Evolutionary conservation across 768 basidiomycete species (phyloP), one percentile per base, ranked within the genome.

Genomic region (Psilocybe subaeruginosa): DNA sequence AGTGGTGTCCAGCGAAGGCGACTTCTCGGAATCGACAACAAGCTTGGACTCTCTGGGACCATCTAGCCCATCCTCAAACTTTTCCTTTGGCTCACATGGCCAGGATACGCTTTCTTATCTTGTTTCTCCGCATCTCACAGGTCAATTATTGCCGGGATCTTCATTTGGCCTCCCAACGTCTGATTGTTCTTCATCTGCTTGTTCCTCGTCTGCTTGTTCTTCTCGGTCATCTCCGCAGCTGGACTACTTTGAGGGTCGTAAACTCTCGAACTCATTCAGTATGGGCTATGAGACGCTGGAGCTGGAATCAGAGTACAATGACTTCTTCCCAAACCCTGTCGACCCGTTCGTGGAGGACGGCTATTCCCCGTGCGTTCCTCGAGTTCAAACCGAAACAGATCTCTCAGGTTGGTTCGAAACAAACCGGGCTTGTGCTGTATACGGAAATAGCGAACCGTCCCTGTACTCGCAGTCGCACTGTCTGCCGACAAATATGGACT

Each of bases 151-250:
- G 58, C 52, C 64, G 46, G 49, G 63, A 47, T 41, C 59, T 62
- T 41, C 68, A 48, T 68, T 68, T 56, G 54, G 66, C 12, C 59
- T 67, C 66, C 71, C 23, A 64, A 61, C 48, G 64, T 75, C 33
- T 71, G 4, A 66, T 68, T 55, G 58, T 66, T 53, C 51, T 31
- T 53, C 50, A 17, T 69, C 68, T 39, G 68, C 67, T 33, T 75
- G 76, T 6, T 76, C 76, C n/a, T 74, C 77, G 17, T 75, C 77
- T 6, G 69, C 69, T 3, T 74, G 76, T 64, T 72, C 77, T 53
- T 68, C 75, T 58, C 73, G 75, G 27, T 75, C 77, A 39, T 78
- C 79, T 19, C 78, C 80, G 46, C 70, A 73, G 59, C 72, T 76
- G 11, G 78, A 79, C 49, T 71, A 71, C 48, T 77, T 78, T 59